phyloP scores from a whole-genome alignment of 306 rosid species.

The Arachis stenosperma region DNA sequence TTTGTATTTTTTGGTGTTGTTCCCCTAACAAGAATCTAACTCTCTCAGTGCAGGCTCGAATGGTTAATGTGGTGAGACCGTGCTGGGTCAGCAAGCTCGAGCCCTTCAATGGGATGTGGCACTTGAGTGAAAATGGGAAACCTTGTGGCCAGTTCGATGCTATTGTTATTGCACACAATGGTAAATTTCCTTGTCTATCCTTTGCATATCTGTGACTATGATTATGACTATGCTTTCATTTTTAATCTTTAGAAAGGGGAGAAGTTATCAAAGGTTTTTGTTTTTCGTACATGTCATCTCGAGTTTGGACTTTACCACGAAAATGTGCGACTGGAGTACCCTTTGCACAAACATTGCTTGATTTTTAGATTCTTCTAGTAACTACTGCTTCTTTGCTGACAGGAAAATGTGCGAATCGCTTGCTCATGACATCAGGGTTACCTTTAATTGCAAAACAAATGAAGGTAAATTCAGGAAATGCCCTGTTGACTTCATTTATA shows the following conservation, averaged over 20 bases:
- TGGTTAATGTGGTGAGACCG: conserved; percentile 77
- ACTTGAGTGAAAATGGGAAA: conserved; percentile 87
- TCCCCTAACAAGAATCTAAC: conserved; percentile 38
- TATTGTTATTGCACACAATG: conserved; percentile 93
- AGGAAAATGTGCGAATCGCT: conserved; percentile 97
- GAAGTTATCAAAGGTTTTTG: too few relatives aligned
- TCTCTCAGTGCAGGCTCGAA: conserved; percentile 56
- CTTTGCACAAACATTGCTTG: not conserved
- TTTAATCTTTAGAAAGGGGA: not conserved
- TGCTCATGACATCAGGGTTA: conserved; percentile 85
- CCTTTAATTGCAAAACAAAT: conserved; percentile 82
- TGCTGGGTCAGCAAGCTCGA: conserved; percentile 91
- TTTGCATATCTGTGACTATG: not conserved
- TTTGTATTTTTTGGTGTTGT: conserved; percentile 1
- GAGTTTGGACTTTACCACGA: too few relatives aligned
- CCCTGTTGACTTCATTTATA: conserved; percentile 31
- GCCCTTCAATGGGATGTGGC: conserved; percentile 96
- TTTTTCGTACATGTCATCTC: too few relatives aligned
- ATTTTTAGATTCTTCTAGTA: conserved; percentile 24
- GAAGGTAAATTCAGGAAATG: conserved; percentile 60
- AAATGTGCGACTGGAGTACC: not conserved
- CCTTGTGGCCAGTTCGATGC: conserved; percentile 87
- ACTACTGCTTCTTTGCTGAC: conserved; percentile 39
- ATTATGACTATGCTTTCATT: too few relatives aligned
- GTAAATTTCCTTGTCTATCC: conserved; percentile 39